A percentile compares a stretch with the other conserved stretches of the same genome.
These are phyloP conservation scores for Sphagnum magellanicum DNA, from an alignment of 228 moss, liverwort and hornwort genomes.

Conservation along the genomic window DNA sequence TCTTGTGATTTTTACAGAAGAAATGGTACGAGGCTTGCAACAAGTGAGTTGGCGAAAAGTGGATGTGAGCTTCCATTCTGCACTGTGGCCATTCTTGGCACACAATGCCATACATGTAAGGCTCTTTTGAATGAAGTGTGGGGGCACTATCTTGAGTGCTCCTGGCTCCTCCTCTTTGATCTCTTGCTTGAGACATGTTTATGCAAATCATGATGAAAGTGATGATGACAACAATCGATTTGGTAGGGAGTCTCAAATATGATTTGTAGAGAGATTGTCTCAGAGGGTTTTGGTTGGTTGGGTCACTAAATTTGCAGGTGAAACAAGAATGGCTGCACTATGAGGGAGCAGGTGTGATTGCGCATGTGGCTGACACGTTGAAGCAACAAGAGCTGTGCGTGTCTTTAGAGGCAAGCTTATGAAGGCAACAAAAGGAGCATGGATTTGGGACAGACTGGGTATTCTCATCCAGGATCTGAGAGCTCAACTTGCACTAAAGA, in stretches of 20 bases:
- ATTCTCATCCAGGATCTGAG: too few relatives aligned
- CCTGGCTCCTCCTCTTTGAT: background rate
- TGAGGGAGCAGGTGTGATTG: conserved; percentile 78
- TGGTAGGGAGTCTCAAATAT: background rate
- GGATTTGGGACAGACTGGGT: too few relatives aligned
- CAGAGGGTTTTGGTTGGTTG: background rate
- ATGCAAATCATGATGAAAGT: background rate
- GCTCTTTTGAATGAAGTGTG: too few relatives aligned
- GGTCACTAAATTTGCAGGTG: conserved; percentile 38
- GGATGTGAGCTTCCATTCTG: conserved; percentile 86
- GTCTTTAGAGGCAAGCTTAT: conserved; percentile 31
- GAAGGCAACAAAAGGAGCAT: background rate
- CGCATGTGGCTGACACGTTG: conserved; percentile 62
- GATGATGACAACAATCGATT: background rate
- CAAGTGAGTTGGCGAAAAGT: conserved; percentile 77
- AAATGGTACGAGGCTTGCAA: conserved; percentile 81
- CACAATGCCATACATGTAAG: conserved; percentile 85
- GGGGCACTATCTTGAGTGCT: background rate
- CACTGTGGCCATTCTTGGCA: conserved; percentile 71
- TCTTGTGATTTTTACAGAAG: conserved; percentile 33
- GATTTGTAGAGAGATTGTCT: background rate
- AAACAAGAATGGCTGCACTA: conserved; percentile 84
- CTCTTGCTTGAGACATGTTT: background rate
- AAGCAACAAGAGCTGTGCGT: conserved; percentile 17
- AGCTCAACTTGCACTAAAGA: too few relatives aligned